These are phyloP conservation scores for Prunus davidiana DNA, from an alignment of 306 rosid species.

Conservation along the genomic window DNA sequence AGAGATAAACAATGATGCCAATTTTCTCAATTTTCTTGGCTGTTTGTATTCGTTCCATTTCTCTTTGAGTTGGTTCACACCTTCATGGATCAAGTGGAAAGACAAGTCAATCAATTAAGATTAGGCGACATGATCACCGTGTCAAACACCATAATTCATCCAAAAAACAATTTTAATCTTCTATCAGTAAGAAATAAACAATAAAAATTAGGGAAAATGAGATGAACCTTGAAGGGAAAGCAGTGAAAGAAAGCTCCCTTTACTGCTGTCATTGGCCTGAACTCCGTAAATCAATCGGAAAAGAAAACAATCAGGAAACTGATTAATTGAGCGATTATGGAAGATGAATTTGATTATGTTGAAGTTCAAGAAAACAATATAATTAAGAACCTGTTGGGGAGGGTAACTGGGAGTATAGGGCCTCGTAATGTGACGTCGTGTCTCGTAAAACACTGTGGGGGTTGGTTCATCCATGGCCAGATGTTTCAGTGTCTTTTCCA, in stretches of 20 bases:
- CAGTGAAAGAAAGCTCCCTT: slow-evolving; percentile 46
- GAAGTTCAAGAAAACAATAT: neutral
- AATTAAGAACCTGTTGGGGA: slow-evolving; percentile 43
- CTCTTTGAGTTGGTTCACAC: slow-evolving; percentile 65
- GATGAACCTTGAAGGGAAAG: slow-evolving; percentile 66
- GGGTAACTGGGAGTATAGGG: slow-evolving; percentile 50
- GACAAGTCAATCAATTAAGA: neutral
- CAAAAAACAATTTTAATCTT: neutral
- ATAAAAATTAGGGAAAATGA: neutral
- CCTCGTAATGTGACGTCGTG: slow-evolving; percentile 68
- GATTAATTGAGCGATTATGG: neutral
- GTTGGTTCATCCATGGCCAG: slow-evolving; percentile 46
- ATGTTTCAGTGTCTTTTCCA: neutral
- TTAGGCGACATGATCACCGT: neutral
- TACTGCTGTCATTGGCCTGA: slow-evolving; percentile 47
- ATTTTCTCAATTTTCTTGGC: slow-evolving; percentile 52
- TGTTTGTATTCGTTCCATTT: slow-evolving; percentile 66
- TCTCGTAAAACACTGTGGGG: slow-evolving; percentile 56
- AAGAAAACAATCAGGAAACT: neutral
- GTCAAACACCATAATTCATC: neutral
- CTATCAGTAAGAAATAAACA: neutral
- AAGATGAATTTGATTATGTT: neutral
- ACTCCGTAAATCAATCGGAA: slow-evolving; percentile 7
- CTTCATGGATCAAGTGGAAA: slow-evolving; percentile 29
- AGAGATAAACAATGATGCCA: slow-evolving; percentile 66